Evolutionary conservation across 805 yeast genomes (phyloP).

Genomic region (Candida broadrunensis): DNA sequence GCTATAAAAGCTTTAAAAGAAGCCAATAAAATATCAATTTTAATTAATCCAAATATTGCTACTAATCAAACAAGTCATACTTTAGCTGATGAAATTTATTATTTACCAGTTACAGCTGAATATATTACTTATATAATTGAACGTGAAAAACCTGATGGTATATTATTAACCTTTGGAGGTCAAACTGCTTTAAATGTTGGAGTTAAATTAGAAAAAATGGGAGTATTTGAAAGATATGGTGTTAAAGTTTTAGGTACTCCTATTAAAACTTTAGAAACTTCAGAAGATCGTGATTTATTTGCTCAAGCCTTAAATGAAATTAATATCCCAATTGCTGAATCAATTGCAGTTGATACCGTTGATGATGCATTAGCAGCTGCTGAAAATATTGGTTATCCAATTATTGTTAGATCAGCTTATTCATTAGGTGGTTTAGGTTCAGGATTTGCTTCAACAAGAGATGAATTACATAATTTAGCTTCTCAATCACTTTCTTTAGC

Average conservation of each 20-base stretch:
- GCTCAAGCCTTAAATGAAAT: slow-evolving; percentile 95
- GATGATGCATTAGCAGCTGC: slow-evolving; percentile 96
- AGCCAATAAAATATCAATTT: slow-evolving; percentile 78
- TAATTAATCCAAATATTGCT: slow-evolving; percentile 94
- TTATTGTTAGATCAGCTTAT: slow-evolving; percentile 95
- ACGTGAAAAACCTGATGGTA: slow-evolving; percentile 95
- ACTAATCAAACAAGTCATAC: slow-evolving; percentile 96
- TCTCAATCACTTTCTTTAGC: slow-evolving; percentile 86
- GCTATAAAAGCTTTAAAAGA: slow-evolving; percentile 94
- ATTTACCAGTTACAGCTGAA: slow-evolving; percentile 95
- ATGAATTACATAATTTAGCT: slow-evolving; percentile 82
- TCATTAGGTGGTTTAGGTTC: slow-evolving; percentile 98
- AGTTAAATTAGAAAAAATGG: slow-evolving; percentile 91
- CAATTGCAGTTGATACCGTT: slow-evolving; percentile 90
- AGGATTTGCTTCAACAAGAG: slow-evolving; percentile 85
- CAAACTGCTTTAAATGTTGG: slow-evolving; percentile 98
- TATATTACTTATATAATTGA: slow-evolving; percentile 93
- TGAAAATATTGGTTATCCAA: slow-evolving; percentile 83
- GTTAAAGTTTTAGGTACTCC: slow-evolving; percentile 98
- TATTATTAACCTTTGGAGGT: slow-evolving; percentile 95
- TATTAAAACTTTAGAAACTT: slow-evolving; percentile 89
- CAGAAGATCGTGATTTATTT: slow-evolving; percentile 96
- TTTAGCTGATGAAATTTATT: slow-evolving; percentile 92
- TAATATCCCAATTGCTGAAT: slow-evolving; percentile 93
- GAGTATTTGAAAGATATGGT: slow-evolving; percentile 83